phyloP scores from a whole-genome alignment of 1,284 basidiomycete genomes.

The Xerocomus amazonicus region DNA sequence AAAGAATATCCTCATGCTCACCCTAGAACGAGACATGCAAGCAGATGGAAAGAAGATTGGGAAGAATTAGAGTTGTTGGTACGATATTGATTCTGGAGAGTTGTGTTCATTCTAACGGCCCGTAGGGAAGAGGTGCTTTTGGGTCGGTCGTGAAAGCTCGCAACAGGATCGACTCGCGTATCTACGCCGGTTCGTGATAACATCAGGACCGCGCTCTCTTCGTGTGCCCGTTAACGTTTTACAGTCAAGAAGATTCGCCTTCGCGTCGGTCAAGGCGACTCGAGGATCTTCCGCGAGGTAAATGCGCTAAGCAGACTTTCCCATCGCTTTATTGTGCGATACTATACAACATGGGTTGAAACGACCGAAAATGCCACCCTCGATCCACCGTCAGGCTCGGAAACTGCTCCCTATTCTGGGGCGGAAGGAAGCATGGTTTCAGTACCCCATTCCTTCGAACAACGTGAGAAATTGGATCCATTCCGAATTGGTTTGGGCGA shows the following conservation, averaged over 20 bases:
- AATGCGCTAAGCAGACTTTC: slow-evolving; percentile 84
- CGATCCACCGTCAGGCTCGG: slow-evolving; percentile 44
- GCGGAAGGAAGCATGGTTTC: slow-evolving; percentile 50
- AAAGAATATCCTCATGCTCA: slow-evolving; percentile 48
- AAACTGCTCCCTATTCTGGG: slow-evolving; percentile 38
- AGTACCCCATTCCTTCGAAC: slow-evolving; percentile 40
- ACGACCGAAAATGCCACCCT: slow-evolving; percentile 50
- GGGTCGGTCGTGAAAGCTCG: slow-evolving; percentile 92
- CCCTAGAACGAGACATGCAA: slow-evolving; percentile 48
- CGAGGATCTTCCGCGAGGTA: slow-evolving; percentile 89
- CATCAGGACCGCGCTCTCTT: neutral
- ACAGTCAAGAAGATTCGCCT: slow-evolving; percentile 88
- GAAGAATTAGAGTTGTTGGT: slow-evolving; percentile 76
- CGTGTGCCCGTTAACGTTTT: neutral
- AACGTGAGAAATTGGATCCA: slow-evolving; percentile 39
- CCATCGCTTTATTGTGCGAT: slow-evolving; percentile 90
- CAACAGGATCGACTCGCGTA: slow-evolving; percentile 74
- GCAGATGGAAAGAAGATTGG: slow-evolving; percentile 84
- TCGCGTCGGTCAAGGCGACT: slow-evolving; percentile 74
- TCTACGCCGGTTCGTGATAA: slow-evolving; percentile 59
- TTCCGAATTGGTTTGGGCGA: slow-evolving; percentile 61
- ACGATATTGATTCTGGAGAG: slow-evolving; percentile 14
- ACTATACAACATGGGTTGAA: slow-evolving; percentile 84
- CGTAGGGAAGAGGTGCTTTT: slow-evolving; percentile 86
- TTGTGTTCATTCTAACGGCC: neutral